Base-by-base conservation (phyloP, 2,329 filamentous ascomycete species). In the Xylariaceae sp. region DNA sequence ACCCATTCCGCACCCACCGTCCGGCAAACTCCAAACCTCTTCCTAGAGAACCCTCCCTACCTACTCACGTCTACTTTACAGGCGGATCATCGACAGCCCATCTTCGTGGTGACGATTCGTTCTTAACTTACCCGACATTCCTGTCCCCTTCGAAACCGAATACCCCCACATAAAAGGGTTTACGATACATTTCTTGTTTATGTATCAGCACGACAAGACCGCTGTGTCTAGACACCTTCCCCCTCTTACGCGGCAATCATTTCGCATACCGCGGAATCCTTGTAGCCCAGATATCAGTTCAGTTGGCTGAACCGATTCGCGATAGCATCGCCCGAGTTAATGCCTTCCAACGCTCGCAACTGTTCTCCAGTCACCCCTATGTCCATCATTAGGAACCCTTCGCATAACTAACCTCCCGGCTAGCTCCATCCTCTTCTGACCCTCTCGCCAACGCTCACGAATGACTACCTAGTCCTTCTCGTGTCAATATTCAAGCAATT, bases 191-290 rank as follows among this genome's bases (percentile, higher is more conserved):
- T 74, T 79, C 80, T 60, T 88, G 91, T 96, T 89, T 95, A 96
- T 96, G 92, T 96, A 96, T 96, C 92, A 92, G 91, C 88, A 91
- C 90, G 88, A 89, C 86, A 75, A 82, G 72, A 84, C 84, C 85
- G 85, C 89, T 89, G 86, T 91, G 87, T 92, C 91, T 86, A 90
- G 87, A 90, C 88, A 93, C 60, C 56, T 54, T 81, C 87, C 87
- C 84, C 91, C 91, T 82, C 86, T 91, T 82, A 91, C 91, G 89
- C 91, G 95, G 89, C 91, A 92, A 85, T 83, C 88, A 84, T 95
- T 95, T 90, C 91, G 91, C 85, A 92, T 90, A 89, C 83, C 87
- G 86, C 87, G 89, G 84, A 95, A 90, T 86, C 89, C 87, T 83
- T 91, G 90, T 89, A 92, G 89, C 82, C 85, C 85, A 76, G 86